These are phyloP conservation scores for Aspergillus sclerotiicarbonarius DNA, from an alignment of 495 filamentous ascomycete species.

Conservation along the genomic window DNA sequence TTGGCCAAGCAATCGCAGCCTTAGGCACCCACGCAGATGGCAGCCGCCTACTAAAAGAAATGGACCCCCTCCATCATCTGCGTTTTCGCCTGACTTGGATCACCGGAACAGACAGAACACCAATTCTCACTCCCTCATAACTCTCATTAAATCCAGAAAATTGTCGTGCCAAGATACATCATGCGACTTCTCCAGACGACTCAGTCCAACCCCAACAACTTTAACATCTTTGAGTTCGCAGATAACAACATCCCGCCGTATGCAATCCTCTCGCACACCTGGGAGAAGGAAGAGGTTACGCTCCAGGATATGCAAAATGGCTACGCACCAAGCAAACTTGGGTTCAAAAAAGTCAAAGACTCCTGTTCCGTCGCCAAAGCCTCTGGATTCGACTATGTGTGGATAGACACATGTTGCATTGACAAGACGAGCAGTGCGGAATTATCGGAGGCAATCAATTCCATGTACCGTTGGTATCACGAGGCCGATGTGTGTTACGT, in stretches of 20 bases:
- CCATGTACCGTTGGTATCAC: constrained; percentile 44
- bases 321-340: background rate
- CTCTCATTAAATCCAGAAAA: too few species aligned
- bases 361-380: constrained; percentile 3
- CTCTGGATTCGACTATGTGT: constrained; percentile 3
- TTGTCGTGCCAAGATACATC: too few species aligned
- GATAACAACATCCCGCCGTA: constrained; percentile 1
- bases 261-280: constrained; percentile 35
- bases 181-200: constrained; percentile 2
- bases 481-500: constrained; percentile 31
- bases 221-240: background rate
- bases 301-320: constrained; percentile 23
- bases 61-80: too few species aligned
- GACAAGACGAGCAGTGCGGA: constrained; percentile 41
- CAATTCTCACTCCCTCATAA: too few species aligned
- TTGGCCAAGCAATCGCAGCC: too few species aligned
- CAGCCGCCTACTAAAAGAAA: too few species aligned
- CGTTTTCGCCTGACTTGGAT: too few species aligned
- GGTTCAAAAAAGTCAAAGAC: background rate
- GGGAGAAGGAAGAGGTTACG: constrained; percentile 31
- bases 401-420: constrained; percentile 37
- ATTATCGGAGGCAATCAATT: constrained; percentile 43
- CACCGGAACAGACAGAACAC: too few species aligned
- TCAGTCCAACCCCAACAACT: background rate
- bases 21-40: too few species aligned